phyloP scores from a whole-genome alignment of 1,284 basidiomycete species.

The Polyporus tsugae region DNA sequence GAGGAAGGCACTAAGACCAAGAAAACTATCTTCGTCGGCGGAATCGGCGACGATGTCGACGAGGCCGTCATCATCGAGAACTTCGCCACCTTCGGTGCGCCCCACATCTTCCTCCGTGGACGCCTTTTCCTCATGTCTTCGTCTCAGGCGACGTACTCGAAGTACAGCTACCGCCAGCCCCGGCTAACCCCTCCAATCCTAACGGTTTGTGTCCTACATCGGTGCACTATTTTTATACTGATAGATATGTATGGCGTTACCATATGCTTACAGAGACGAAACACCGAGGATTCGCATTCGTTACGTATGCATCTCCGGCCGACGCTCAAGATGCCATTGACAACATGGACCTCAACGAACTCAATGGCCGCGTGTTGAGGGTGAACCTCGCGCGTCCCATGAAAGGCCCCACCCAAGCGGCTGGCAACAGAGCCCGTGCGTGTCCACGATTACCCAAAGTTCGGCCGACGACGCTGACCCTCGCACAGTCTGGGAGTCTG shows the following conservation, averaged over 20 bases:
- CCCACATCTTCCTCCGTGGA: conserved; percentile 16
- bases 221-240: conserved; percentile 9
- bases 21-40: conserved; percentile 83
- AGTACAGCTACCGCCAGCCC: conserved; percentile 77
- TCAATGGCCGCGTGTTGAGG: conserved; percentile 76
- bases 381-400: conserved; percentile 81
- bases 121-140: conserved; percentile 9
- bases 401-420: conserved; percentile 69
- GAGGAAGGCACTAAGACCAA: conserved; percentile 84
- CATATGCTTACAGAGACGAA: conserved; percentile 60
- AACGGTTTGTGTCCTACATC: conserved; percentile 46
- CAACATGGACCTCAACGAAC: conserved; percentile 89
- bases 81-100: conserved; percentile 81
- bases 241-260: conserved; percentile 20
- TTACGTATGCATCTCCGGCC: conserved; percentile 76
- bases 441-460: conserved; percentile 32
- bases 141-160: conserved; percentile 79
- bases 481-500: conserved; percentile 82
- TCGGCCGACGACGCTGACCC: conserved; percentile 19
- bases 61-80: conserved; percentile 70
- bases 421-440: conserved; percentile 79
- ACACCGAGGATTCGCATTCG: conserved; percentile 85
- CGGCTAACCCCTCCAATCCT: conserved; percentile 64
- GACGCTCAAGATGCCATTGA: conserved; percentile 89
- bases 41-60: conserved; percentile 79